Conservation (phyloP, 345 rosid species). For the Zanthoxylum bungeanum region DNA sequence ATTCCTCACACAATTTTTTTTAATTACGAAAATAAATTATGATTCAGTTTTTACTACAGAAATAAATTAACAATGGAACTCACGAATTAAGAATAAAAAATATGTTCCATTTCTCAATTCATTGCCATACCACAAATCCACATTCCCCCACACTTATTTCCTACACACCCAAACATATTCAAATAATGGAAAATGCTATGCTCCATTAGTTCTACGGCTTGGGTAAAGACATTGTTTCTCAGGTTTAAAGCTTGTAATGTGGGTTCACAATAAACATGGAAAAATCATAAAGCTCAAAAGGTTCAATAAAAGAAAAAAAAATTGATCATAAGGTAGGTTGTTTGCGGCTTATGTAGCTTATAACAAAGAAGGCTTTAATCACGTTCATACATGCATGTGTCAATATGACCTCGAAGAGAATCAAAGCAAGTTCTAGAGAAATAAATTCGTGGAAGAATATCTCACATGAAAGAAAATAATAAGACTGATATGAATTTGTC, state of each 20-base stretch:
- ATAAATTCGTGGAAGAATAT: slow-evolving; percentile 2
- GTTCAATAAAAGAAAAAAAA: not conserved
- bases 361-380: not conserved
- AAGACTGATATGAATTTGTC: slow-evolving; percentile 5
- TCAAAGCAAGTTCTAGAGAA: slow-evolving; percentile 13
- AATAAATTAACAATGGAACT: not conserved
- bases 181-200: not conserved
- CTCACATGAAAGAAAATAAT: slow-evolving; percentile 12
- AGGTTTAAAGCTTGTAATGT: not conserved
- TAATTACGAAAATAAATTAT: too few species aligned
- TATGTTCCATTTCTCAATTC: not conserved
- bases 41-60: too few species aligned
- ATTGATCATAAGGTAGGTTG: not conserved
- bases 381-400: slow-evolving; percentile 8
- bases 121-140: not conserved
- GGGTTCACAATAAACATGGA: too few species aligned
- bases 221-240: slow-evolving; percentile 1
- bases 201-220: slow-evolving; percentile 7
- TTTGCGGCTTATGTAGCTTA: not conserved
- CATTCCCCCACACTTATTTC: slow-evolving; percentile 8
- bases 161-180: not conserved
- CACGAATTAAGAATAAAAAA: slow-evolving; percentile 4
- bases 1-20: not conserved
- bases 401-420: slow-evolving; percentile 8
- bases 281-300: not conserved